Evolutionary conservation across 257 asterid species (phyloP).

Genomic region (Leonotis leonurus): DNA sequence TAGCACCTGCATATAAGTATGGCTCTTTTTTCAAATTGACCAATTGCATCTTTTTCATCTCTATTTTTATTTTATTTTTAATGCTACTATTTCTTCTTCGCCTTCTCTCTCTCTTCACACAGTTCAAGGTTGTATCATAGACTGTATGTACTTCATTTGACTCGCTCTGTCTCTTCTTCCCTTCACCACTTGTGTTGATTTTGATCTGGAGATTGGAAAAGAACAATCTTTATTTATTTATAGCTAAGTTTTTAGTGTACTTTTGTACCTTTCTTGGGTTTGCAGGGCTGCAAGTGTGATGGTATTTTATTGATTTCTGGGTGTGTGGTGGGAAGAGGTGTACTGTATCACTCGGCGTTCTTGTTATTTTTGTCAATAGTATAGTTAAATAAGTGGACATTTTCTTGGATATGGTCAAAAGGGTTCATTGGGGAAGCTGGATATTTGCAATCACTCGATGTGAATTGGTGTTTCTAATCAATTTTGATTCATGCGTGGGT

Average conservation of each 20-base stretch:
- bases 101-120: conserved; percentile 25
- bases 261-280: conserved; percentile 8
- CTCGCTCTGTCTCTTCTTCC: conserved; percentile 8
- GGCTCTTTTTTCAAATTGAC: conserved; percentile 32
- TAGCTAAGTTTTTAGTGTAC: background rate
- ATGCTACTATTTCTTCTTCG: background rate
- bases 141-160: conserved; percentile 15
- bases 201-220: conserved; percentile 15
- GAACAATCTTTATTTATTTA: conserved; percentile 18
- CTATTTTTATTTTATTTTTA: conserved; percentile 1
- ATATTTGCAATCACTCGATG: conserved; percentile 17
- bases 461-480: conserved; percentile 10
- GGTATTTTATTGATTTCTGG: conserved; percentile 27
- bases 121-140: conserved; percentile 20
- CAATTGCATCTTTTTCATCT: conserved; percentile 25
- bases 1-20: conserved; percentile 17
- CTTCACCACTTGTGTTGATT: conserved; percentile 14
- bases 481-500: conserved; percentile 42
- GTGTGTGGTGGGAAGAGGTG: conserved; percentile 10
- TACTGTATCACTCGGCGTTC: conserved; percentile 20
- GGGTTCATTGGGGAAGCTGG: conserved; percentile 27
- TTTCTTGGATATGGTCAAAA: conserved; percentile 32
- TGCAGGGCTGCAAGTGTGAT: conserved; percentile 20
- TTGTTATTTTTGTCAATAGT: conserved; percentile 18
- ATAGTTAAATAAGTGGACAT: background rate